A percentile compares a stretch with the other conserved stretches of the same genome.
phyloP scores from a whole-genome alignment of 164 flowering plant genomes.

The Buxus sempervirens region DNA sequence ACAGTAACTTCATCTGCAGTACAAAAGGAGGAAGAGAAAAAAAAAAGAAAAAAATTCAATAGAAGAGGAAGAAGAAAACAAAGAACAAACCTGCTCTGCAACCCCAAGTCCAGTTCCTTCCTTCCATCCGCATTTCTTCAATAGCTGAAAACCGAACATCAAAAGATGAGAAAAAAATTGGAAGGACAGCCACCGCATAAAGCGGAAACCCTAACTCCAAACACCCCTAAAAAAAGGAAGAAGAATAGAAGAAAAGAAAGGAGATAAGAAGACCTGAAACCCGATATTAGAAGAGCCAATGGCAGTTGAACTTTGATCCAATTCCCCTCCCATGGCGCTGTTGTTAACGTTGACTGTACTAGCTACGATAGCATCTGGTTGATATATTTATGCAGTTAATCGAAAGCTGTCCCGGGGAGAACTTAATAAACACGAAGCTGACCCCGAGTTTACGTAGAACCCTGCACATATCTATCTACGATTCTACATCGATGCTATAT shows the following conservation, averaged over 20 bases:
- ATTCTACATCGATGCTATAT: no score
- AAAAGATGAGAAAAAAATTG: constrained; percentile 37
- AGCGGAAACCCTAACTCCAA: neutral
- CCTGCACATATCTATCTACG: no score
- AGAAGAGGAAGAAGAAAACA: neutral
- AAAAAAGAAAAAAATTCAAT: neutral
- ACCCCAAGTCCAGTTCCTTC: constrained; percentile 88
- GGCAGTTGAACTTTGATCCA: constrained; percentile 26
- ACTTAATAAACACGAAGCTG: no score
- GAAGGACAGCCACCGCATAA: neutral
- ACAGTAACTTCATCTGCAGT: no score
- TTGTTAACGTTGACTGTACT: no score
- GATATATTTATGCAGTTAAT: no score
- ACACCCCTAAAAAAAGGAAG: no score
- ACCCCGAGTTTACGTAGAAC: no score
- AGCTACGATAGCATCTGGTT: no score
- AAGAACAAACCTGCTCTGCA: constrained; percentile 52
- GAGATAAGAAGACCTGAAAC: constrained; percentile 39
- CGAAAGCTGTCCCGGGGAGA: no score
- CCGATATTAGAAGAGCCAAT: constrained; percentile 69
- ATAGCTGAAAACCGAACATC: no score
- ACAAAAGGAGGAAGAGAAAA: neutral
- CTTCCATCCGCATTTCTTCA: constrained; percentile 87
- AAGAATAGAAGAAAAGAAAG: neutral
- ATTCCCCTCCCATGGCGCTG: constrained; percentile 15